Base-by-base conservation (phyloP, 2,329 filamentous ascomycete species). In the Microcyclosporella mali region DNA sequence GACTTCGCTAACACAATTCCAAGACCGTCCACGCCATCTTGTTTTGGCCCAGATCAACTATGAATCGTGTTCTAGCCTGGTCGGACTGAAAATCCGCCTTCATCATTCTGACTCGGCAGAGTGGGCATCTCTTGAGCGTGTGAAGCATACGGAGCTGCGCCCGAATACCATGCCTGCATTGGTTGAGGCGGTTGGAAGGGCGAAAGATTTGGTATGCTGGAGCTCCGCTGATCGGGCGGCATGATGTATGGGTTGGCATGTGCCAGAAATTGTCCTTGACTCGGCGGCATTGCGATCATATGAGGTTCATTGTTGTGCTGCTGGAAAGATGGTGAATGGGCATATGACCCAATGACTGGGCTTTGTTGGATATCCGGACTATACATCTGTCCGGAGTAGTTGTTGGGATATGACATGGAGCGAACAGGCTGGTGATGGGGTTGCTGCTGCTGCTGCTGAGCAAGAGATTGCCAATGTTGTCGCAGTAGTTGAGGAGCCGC, bases 341-440 rank as follows among this genome's bases (percentile, higher is more conserved):
- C 21, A 25, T 25, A 25, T 6, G 21, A 25, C 6, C 21, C 21
- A 25, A 25, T 25, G 9, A 9, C 21, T 25, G 21, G 21, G 21
- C 21, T n/a, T n/a, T n/a, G n/a, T n/a, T n/a, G n/a, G n/a, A n/a
- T n/a, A n/a, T n/a, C n/a, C 11, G 31, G 39, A 19, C 6, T 33
- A 19, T 40, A 44, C 9, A 30, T 35, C 15, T 32, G 36, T 10
- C 11, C 21, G 14, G 28, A 11, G 12, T 38, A 33, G 4, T 32
- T 29, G 9, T 31, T 28, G 28, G 41, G 36, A 31, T 39, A 40
- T 11, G 41, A 31, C 36, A 44, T 40, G 14, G 41, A 40, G 17
- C 41, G 41, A n/a, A 34, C 35, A 32, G 41, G 34, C 15, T 43
- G 41, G 15, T 21, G 19, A 4, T 41, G 38, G 28, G 33, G 43